Base-by-base conservation (phyloP, 2,329 filamentous ascomycete species). In the Sarocladiaceae sp. region DNA sequence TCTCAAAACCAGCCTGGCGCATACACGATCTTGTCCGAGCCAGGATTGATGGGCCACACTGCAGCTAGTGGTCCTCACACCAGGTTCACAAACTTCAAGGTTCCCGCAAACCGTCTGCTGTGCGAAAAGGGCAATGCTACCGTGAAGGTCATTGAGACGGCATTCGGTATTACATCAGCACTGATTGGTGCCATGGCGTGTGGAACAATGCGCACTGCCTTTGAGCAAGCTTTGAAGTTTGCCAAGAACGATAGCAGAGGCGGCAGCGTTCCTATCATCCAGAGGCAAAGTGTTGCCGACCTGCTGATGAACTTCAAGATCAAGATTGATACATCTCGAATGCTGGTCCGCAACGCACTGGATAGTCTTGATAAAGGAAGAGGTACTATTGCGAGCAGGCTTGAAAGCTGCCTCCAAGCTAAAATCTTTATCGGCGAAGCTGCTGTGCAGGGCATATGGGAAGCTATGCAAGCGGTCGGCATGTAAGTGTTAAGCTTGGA, bases 101-200 rank as follows among this genome's bases (percentile, higher is more conserved):
- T 76, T 3, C 74, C 73, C 1, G 52, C 51, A 1, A 59, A 63
- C 42, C 70, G 76, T 39, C 53, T 76, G 0, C 65, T 79, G 7
- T 67, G 62, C 15, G 50, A 58, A 2, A 68, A 68, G 0, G 70
- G 68, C 2, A 53, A 44, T 10, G 44, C 61, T 23, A 74, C 67
- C 2, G 67, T 65, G 0, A 51, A 10, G 9, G 31, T 61, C 9
- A 49, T 75, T 2, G 65, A 73, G 2, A 51, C 55, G 19, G 61
- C 67, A 0, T 74, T 78, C 43, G 67, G 67, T 3, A 46, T 51
- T 6, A 61, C 53, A 6, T 73, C 72, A 0, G 67, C 68, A 2
- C 58, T 79, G 0, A 74, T 78, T 0, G 74, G 73, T 2, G 73
- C 74, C 2, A 78, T 80, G 69, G 63, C 64, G 6, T 68, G 73